Evolutionary conservation across 2,329 filamentous ascomycete species (phyloP).

Genomic region (Cercospora janseana): DNA sequence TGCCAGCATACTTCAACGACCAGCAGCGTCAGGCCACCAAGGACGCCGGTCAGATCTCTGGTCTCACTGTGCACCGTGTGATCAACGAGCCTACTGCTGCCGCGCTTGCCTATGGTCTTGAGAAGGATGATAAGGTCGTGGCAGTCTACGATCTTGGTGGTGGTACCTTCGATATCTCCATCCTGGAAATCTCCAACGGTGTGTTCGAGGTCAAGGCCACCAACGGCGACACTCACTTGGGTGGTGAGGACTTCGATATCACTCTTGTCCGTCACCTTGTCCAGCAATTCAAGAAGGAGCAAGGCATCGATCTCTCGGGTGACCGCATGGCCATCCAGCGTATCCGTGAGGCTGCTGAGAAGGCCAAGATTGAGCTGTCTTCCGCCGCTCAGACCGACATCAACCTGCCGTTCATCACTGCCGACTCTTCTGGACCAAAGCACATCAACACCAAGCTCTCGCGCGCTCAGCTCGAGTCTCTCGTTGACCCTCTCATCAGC

Average conservation of each 20-base stretch:
- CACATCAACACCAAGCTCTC: constrained; percentile 97
- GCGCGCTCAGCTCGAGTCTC: constrained; percentile 85
- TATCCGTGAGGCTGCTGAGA: constrained; percentile 97
- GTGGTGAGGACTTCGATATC: constrained; percentile 98
- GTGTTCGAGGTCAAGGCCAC: constrained; percentile 99
- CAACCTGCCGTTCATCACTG: constrained; percentile 98
- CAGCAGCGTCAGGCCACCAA: constrained; percentile 97
- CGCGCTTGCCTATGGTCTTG: constrained; percentile 90
- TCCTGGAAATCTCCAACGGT: constrained; percentile 94
- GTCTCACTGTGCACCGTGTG: constrained; percentile 93
- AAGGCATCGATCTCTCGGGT: constrained; percentile 79
- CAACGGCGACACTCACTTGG: constrained; percentile 97
- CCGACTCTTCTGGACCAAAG: constrained; percentile 91
- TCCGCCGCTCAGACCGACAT: constrained; percentile 95
- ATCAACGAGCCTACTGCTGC: constrained; percentile 98
- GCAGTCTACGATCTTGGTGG: constrained; percentile 97
- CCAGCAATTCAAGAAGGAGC: constrained; percentile 94
- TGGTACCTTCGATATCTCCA: constrained; percentile 98
- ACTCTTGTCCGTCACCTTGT: constrained; percentile 90
- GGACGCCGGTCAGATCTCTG: constrained; percentile 94
- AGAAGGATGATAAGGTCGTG: constrained; percentile 90
- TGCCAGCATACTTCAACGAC: constrained; percentile 98
- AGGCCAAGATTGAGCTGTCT: constrained; percentile 98
- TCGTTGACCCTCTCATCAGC: constrained; percentile 85
- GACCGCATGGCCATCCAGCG: constrained; percentile 99